Evolutionary conservation across 148 eudicot genomes (phyloP).

Genomic region (Heliamphora exappendiculata): DNA sequence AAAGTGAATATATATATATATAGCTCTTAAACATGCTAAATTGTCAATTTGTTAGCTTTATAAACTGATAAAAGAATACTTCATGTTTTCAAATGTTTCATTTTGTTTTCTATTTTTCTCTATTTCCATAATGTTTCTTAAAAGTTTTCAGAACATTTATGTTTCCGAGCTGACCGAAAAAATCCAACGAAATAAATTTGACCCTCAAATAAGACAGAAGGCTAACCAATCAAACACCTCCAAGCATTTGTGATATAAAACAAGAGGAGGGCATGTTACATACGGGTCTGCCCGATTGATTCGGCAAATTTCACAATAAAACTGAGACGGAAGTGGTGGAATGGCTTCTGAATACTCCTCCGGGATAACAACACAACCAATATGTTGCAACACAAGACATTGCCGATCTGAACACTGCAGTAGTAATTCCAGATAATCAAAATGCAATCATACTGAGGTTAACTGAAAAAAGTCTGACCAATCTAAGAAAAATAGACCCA

Average conservation of each 20-base stretch:
- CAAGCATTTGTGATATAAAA: not conserved
- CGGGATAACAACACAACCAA: constrained; percentile 54
- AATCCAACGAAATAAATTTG: no score
- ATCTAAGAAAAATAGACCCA: not conserved
- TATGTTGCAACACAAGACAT: constrained; percentile 83
- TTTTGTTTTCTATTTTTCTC: no score
- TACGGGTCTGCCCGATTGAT: constrained; percentile 92
- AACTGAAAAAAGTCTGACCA: not conserved
- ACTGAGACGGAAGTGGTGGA: constrained; percentile 14
- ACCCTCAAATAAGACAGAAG: no score
- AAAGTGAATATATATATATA: no score
- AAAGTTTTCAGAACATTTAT: no score
- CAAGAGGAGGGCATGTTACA: constrained; percentile 19
- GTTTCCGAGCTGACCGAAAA: no score
- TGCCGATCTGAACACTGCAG: constrained; percentile 71
- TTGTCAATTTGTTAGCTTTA: no score
- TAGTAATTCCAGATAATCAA: constrained; percentile 12
- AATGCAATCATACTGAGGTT: not conserved
- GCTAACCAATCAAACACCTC: not conserved
- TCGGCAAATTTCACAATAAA: constrained; percentile 77
- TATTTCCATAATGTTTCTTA: no score
- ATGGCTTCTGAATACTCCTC: constrained; percentile 52
- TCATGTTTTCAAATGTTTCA: no score
- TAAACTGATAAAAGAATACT: no score
- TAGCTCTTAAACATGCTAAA: no score